Base-by-base conservation (phyloP, 192 early-diverging fungal species). In the Coemansia sp. region DNA sequence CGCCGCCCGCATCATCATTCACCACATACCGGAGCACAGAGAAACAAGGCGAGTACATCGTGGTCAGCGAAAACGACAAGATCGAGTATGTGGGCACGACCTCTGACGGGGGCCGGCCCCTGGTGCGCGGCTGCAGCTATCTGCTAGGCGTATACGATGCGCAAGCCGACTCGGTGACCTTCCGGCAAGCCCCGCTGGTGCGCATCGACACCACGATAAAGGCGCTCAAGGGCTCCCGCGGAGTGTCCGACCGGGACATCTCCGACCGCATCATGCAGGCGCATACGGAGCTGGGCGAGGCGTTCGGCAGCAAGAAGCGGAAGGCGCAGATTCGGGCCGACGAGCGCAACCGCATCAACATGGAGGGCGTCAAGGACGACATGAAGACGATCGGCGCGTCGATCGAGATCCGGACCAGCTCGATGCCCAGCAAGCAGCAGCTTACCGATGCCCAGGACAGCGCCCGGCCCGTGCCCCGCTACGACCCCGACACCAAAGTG, bases 271-370 rank as follows among this genome's bases (percentile, higher is more conserved):
- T 82, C 23, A 28, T 80, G 47, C 56, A 69, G 44, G 90, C 90
- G 14, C 80, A 91, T 48, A 90, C 87, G 59, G 78, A 82, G 47
- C 79, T 98, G 45, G 94, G 94, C 55, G 83, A 93, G 64, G 84
- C 88, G 14, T 98, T 98, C 66, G 96, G 96, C 61, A 93, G 89
- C 51, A 90, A 91, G 79, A 95, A 94, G 80, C 72, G 82, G 44
- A 86, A 88, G 56, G 82, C 93, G 50, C 79, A 85, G 55, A 88
- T 97, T 55, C 81, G 82, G 12, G 86, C 88, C 15, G 71, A 83
- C 50, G 93, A 93, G 64, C 88, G 89, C 62, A 97, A 97, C 70
- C 83, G 84, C 53, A 87, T 96, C 54, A 84, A 91, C 26, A 86
- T 87, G 52, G 82, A 83, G 31, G 66, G 76, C 0, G 58, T 95